Conservation (phyloP, 176 grass and related monocot species). For the Triticum dicoccoides region DNA sequence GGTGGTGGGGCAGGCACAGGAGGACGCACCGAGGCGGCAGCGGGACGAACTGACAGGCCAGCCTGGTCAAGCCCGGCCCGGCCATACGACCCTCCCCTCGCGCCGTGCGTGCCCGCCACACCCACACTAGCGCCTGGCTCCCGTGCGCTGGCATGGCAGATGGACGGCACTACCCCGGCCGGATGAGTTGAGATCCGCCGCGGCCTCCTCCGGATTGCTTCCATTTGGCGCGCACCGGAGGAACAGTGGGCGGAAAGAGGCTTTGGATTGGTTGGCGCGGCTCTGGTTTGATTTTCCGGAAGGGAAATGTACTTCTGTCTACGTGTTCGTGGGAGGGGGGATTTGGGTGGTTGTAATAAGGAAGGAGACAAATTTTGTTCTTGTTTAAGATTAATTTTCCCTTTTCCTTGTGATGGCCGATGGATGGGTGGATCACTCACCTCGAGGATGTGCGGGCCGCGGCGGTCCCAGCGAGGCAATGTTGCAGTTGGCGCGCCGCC, state of each 20-base stretch:
- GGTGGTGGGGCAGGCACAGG: neutral
- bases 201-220: neutral
- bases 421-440: slow-evolving; percentile 20
- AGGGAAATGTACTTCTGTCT: neutral
- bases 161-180: neutral
- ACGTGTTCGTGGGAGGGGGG: neutral
- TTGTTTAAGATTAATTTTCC: neutral
- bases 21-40: slow-evolving; percentile 1
- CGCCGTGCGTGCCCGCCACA: slow-evolving; percentile 8
- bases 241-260: too few species aligned
- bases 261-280: neutral
- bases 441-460: slow-evolving; percentile 54
- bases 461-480: slow-evolving; percentile 82
- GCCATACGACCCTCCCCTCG: neutral
- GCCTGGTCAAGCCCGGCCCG: slow-evolving; percentile 31
- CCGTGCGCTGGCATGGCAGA: neutral
- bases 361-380: neutral
- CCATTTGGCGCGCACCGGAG: neutral
- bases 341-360: neutral
- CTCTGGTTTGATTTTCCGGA: neutral
- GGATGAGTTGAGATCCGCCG: neutral
- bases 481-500: slow-evolving; percentile 98
- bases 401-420: neutral
- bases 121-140: neutral
- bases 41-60: slow-evolving; percentile 36